Evolutionary conservation across 1,139 yeast species (phyloP), one percentile per base, ranked within the genome.

Genomic region (Blastobotrys serpentis): DNA sequence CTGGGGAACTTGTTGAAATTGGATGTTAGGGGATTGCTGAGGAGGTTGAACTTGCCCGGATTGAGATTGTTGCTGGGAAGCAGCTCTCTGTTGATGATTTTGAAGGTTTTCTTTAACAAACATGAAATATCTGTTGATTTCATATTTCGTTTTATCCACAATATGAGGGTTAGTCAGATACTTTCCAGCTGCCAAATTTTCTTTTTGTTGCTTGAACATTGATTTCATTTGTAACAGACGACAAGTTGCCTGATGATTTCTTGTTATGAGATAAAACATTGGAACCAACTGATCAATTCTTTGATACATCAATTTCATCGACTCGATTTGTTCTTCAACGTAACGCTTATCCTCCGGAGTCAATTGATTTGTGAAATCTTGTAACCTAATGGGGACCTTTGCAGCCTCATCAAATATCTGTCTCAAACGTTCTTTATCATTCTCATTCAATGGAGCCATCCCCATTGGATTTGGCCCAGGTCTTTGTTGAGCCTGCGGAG

Each of bases 221-320:
- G 81, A 76, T 65, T 87, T 83, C 75, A 86, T 80, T 63, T 86
- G 92, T 52, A 88, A 74, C 54, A 88, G 76, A 54, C 86, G 77
- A 59, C 81, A 81, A 1, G 95, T 84, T 4, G 87, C 90, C 49
- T 81, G 87, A 42, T 75, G 77, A 62, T 84, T 86, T 58, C 83
- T 79, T 1, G 94, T 84, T 49, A 87, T 73, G 52, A 84, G 77
- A 61, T 78, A 87, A 59, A 86, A 86, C 62, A 86, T 82, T 40
- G 94, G 88, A 44, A 86, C 81, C 44, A 87, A 74, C 53, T 82
- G 82, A 62, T 87, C 95, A 18, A 85, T 85, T 56, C 82, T 77
- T 42, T 81, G 74, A 64, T 81, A 82, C 55, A 83, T 77, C 54
- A 82, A 87, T 30, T 82, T 76, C 46, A 83, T 77, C 44, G 74